phyloP scores from a whole-genome alignment of 805 yeast species.

The Wickerhamomyces mucosus region DNA sequence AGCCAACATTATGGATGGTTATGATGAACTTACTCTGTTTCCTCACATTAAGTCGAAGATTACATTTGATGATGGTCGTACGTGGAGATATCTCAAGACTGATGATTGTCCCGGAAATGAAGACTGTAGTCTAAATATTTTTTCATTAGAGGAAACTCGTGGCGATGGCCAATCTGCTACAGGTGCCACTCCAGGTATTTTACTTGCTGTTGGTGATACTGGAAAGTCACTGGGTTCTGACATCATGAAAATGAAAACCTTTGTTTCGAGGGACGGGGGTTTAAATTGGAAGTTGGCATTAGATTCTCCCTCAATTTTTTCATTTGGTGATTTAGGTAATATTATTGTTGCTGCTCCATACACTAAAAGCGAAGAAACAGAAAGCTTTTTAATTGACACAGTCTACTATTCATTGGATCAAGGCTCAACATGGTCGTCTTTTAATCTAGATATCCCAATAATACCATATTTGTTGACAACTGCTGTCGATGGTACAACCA shows the following conservation, averaged over 20 bases:
- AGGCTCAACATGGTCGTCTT: slow-evolving; percentile 52
- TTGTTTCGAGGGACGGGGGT: slow-evolving; percentile 73
- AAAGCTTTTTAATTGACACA: slow-evolving; percentile 22
- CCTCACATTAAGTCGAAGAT: slow-evolving; percentile 24
- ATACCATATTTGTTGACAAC: slow-evolving; percentile 40
- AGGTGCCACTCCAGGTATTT: slow-evolving; percentile 35
- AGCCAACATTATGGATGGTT: slow-evolving; percentile 26
- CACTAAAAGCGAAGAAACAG: slow-evolving; percentile 19
- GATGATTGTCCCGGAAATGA: slow-evolving; percentile 20
- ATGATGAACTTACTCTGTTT: slow-evolving; percentile 6
- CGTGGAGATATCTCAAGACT: slow-evolving; percentile 24
- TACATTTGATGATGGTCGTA: slow-evolving; percentile 30
- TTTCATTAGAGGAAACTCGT: slow-evolving; percentile 24
- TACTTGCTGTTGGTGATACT: slow-evolving; percentile 32
- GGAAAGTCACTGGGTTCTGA: slow-evolving; percentile 17
- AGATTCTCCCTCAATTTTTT: slow-evolving; percentile 41
- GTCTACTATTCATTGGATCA: slow-evolving; percentile 60
- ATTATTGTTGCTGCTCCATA: slow-evolving; percentile 45
- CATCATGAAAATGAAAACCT: slow-evolving; percentile 32
- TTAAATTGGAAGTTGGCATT: slow-evolving; percentile 52
- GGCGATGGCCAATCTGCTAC: slow-evolving; percentile 20
- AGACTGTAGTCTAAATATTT: slow-evolving; percentile 26
- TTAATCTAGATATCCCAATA: slow-evolving; percentile 34
- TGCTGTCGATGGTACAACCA: slow-evolving; percentile 63
- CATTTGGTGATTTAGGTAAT: slow-evolving; percentile 77